phyloP scores from a whole-genome alignment of 148 eudicot genomes.

The Linanthus parryae region DNA sequence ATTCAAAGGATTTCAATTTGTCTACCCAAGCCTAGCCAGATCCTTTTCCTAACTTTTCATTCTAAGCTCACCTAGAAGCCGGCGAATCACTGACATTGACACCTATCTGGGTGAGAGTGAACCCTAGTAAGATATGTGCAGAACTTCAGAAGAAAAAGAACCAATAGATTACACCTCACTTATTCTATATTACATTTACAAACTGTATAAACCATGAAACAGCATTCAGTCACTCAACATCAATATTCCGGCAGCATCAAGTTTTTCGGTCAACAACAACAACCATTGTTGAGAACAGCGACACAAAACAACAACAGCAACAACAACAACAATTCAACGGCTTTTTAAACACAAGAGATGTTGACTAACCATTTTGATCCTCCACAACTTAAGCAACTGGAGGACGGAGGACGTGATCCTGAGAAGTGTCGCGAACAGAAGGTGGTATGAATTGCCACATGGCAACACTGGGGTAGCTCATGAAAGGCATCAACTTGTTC shows the following conservation, averaged over 20 bases:
- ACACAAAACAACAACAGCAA: background rate
- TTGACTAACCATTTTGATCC: background rate
- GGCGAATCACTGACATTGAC: too few relatives aligned
- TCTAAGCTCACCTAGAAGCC: too few relatives aligned
- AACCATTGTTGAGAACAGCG: background rate
- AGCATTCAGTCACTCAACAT: background rate
- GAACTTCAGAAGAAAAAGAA: too few relatives aligned
- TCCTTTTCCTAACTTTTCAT: too few relatives aligned
- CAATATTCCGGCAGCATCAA: background rate
- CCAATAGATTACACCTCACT: too few relatives aligned
- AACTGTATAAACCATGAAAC: background rate
- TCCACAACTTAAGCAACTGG: too few relatives aligned
- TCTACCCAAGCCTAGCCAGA: too few relatives aligned
- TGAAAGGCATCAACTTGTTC: constrained; percentile 44
- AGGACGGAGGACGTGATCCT: constrained; percentile 76
- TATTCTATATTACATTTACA: too few relatives aligned
- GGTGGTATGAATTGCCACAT: constrained; percentile 81
- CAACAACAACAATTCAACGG: too few relatives aligned
- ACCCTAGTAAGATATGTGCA: too few relatives aligned
- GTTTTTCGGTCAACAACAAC: background rate
- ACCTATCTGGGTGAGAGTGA: too few relatives aligned
- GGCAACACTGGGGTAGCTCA: constrained; percentile 59
- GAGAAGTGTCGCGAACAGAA: constrained; percentile 55
- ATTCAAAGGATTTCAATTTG: too few relatives aligned
- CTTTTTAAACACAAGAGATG: background rate